A percentile compares a stretch with the other conserved stretches of the same genome.
These are phyloP conservation scores for Plasmodium inui DNA, from an alignment of 169 alveolate species.

Conservation along the genomic window DNA sequence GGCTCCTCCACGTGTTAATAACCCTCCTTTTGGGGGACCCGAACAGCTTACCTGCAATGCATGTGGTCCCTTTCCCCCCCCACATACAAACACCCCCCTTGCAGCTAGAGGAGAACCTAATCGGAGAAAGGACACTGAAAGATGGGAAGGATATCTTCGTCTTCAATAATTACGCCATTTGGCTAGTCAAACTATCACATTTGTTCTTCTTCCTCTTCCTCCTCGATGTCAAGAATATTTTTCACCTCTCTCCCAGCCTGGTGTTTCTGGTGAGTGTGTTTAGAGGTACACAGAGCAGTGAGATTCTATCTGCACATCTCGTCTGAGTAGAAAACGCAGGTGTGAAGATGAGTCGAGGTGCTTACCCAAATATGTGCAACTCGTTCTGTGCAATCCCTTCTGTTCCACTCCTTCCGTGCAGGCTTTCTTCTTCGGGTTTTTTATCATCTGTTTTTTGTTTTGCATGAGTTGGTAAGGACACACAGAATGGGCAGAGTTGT, in stretches of 20 bases:
- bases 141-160: slow-evolving; percentile 43
- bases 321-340: background rate
- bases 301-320: background rate
- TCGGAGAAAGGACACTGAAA: background rate
- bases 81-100: background rate
- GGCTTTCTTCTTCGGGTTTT: slow-evolving; percentile 21
- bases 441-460: slow-evolving; percentile 23
- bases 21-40: background rate
- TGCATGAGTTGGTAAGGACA: slow-evolving; percentile 47
- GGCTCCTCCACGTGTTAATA: background rate
- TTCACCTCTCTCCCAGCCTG: background rate
- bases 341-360: background rate
- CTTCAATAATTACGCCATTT: slow-evolving; percentile 33
- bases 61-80: background rate
- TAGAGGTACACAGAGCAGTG: background rate
- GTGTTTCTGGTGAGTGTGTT: slow-evolving; percentile 14
- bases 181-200: slow-evolving; percentile 25
- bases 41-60: background rate
- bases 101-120: slow-evolving; percentile 24
- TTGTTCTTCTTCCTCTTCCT: slow-evolving; percentile 18
- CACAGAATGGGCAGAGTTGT: background rate
- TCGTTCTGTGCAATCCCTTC: no score
- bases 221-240: background rate
- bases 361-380: background rate
- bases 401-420: background rate